Conservation (phyloP, 768 basidiomycete genomes). For the Russula dissimulans region DNA sequence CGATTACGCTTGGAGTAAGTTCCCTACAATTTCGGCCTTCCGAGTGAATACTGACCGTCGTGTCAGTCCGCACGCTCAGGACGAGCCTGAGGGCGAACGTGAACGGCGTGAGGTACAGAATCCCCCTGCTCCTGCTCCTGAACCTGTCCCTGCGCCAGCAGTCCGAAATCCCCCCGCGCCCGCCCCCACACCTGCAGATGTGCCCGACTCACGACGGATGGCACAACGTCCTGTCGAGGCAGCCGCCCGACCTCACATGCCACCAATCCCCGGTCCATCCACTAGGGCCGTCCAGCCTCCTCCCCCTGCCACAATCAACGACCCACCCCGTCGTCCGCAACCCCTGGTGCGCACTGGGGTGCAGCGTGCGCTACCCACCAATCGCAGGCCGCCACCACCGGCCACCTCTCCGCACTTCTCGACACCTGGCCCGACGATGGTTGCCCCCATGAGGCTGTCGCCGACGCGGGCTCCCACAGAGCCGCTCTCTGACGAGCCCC, state of each 20-base stretch:
- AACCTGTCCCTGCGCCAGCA: background rate
- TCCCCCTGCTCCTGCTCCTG: background rate
- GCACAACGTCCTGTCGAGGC: background rate
- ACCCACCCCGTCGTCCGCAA: background rate
- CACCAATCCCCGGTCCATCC: background rate
- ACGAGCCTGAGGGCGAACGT: background rate
- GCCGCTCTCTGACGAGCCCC: constrained; percentile 9
- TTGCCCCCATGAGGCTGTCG: constrained; percentile 1
- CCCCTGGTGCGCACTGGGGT: background rate
- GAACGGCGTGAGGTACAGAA: background rate
- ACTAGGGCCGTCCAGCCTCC: background rate
- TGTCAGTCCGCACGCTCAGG: constrained; percentile 8
- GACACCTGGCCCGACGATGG: background rate
- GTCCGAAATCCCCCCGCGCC: background rate
- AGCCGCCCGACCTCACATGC: background rate
- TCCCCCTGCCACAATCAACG: background rate
- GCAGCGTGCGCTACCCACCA: background rate
- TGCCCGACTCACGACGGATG: background rate
- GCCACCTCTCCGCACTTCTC: constrained; percentile 4
- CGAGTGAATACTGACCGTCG: background rate
- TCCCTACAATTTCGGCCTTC: background rate
- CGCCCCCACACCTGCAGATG: background rate
- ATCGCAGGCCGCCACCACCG: too few relatives aligned
- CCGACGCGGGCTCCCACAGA: constrained; percentile 9
- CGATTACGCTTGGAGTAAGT: constrained; percentile 56